Base-by-base conservation (phyloP, 495 filamentous ascomycete genomes). In the Aspergillus cavernicola region DNA sequence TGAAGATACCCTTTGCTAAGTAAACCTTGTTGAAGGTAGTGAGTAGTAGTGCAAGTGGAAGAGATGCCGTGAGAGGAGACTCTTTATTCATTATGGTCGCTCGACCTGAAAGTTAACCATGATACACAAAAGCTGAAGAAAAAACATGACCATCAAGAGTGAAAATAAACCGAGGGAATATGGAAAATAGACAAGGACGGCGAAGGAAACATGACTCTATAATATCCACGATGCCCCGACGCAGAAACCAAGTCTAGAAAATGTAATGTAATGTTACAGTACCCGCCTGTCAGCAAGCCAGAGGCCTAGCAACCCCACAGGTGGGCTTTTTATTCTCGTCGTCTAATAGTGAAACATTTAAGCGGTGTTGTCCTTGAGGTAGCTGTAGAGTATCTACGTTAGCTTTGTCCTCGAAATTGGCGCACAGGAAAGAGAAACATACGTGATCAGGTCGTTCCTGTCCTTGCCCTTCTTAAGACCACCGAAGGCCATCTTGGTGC, bases 401-500 rank as follows among this genome's bases (percentile, higher is more conserved):
- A 57, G 53, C 41, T 23, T 18, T 2, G 7, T 51, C 26, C 29
- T n/a, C 24, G 24, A 37, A 15, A 15, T 42, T 39, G 11, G 36
- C 22, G 6, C 23, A 10, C 2, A 31, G 1, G 12, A 12, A 33
- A 16, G 28, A 20, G 35, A 23, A 63, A 80, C 89, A 63, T 87
- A 95, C 89, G 91, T 92, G 82, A 97, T 95, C 62, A 99, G 82
- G 78, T 99, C 95, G 76, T 97, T 97, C 73, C 93, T 82, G 80
- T 99, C 93, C 88, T 97, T 97, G 61, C 80, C 84, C 88, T 99
- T 99, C 92, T 99, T 99, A 62, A 99, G 80, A 69, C 93, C 93
- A 79, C 93, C 93, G 73, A 99, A 99, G 66, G 93, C 93, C 93
- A 99, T 99, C 90, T 99, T 99, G 74, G 93, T 99, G 62, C 93